Percentiles rank a stretch among this genome's conserved stretches.
These are phyloP conservation scores for Aspergillus clavatus DNA, from an alignment of 2,329 filamentous ascomycete species.

Conservation along the genomic window DNA sequence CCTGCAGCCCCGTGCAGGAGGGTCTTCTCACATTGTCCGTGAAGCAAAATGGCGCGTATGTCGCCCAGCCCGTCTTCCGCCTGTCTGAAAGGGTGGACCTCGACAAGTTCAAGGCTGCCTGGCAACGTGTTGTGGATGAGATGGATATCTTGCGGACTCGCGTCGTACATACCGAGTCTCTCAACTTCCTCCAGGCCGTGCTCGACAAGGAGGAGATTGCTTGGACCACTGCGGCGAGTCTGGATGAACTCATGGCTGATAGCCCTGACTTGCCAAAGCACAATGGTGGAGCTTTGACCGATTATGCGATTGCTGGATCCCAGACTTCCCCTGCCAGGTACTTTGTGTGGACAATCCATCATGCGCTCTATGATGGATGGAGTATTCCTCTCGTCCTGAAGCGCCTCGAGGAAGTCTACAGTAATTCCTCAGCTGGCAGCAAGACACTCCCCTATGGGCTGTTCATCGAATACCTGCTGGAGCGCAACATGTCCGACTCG, in stretches of 20 bases:
- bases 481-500: slow-evolving; percentile 23
- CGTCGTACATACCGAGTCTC: slow-evolving; percentile 37
- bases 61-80: slow-evolving; percentile 43
- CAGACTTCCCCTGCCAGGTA: slow-evolving; percentile 23
- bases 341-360: slow-evolving; percentile 49
- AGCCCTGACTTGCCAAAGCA: slow-evolving; percentile 25
- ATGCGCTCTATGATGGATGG: slow-evolving; percentile 51
- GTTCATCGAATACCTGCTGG: slow-evolving; percentile 30
- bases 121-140: slow-evolving; percentile 43
- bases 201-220: slow-evolving; percentile 30
- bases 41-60: slow-evolving; percentile 46
- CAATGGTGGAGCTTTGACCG: slow-evolving; percentile 32
- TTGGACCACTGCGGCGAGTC: slow-evolving; percentile 30
- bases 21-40: slow-evolving; percentile 46
- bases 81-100: slow-evolving; percentile 39
- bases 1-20: slow-evolving; percentile 43
- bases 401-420: slow-evolving; percentile 36
- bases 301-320: slow-evolving; percentile 34
- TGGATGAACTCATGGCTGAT: slow-evolving; percentile 25
- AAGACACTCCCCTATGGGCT: slow-evolving; percentile 21
- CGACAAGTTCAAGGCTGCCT: slow-evolving; percentile 42
- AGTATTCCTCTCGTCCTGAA: slow-evolving; percentile 36
- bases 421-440: slow-evolving; percentile 3
- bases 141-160: slow-evolving; percentile 48
- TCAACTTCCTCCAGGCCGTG: slow-evolving; percentile 40